These are phyloP conservation scores for Verticillium albo-atrum DNA, from an alignment of 2,329 filamentous ascomycete genomes.

Conservation along the genomic window DNA sequence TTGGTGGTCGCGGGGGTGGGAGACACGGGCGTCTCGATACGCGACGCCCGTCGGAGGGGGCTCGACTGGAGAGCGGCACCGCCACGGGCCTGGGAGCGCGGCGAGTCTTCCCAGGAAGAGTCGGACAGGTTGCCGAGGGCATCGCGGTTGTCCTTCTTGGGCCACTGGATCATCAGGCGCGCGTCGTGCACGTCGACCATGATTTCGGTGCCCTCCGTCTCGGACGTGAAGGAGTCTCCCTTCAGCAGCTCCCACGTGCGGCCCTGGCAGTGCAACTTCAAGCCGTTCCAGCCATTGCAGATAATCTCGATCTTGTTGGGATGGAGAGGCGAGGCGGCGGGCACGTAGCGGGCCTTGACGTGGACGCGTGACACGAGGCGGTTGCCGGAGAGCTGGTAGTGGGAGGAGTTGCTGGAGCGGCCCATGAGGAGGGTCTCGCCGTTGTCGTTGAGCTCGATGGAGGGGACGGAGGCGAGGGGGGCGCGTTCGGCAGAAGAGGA, in stretches of 20 bases:
- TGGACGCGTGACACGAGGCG: conserved; percentile 91
- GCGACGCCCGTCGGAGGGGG: conserved; percentile 49
- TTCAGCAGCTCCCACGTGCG: conserved; percentile 81
- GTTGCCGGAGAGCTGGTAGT: conserved; percentile 90
- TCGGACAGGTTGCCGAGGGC: conserved; percentile 53
- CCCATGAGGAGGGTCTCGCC: conserved; percentile 85
- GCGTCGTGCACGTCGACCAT: conserved; percentile 95
- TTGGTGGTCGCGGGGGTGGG: conserved; percentile 39
- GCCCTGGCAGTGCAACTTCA: conserved; percentile 88
- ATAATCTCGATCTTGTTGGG: conserved; percentile 79
- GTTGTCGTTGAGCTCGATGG: conserved; percentile 73
- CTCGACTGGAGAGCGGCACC: conserved; percentile 47
- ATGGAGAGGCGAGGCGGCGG: conserved; percentile 62
- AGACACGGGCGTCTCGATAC: conserved; percentile 73
- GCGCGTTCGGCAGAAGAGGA: conserved; percentile 64
- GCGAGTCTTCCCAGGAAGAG: conserved; percentile 67
- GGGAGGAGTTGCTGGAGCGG: conserved; percentile 89
- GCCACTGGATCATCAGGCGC: conserved; percentile 87
- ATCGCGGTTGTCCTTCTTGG: conserved; percentile 51
- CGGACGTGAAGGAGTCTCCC: conserved; percentile 84
- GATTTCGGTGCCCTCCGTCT: conserved; percentile 82
- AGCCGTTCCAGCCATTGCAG: conserved; percentile 93
- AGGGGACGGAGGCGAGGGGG: conserved; percentile 79
- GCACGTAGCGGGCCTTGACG: conserved; percentile 79
- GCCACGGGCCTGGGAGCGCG: conserved; percentile 31